Conservation (phyloP, 306 rosid genomes). For the Cucurbita maxima region DNA sequence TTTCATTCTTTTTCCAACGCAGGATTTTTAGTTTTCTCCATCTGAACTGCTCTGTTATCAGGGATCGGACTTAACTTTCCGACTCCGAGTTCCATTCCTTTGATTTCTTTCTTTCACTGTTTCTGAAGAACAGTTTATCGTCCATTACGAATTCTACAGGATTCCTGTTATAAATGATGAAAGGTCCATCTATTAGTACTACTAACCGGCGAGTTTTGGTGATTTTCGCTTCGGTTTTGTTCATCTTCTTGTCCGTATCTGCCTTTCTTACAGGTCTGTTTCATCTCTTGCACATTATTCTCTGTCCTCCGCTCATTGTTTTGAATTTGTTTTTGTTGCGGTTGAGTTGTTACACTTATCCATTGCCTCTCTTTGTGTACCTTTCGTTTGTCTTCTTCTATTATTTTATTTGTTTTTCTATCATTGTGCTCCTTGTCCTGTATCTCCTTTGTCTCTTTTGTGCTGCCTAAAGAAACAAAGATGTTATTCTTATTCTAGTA, state of each 20-base stretch:
- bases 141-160: background rate
- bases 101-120: background rate
- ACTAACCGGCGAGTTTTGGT: background rate
- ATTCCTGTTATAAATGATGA: background rate
- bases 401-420: background rate
- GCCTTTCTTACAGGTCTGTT: conserved; percentile 1
- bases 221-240: background rate
- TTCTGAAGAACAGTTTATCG: background rate
- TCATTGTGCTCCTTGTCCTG: background rate
- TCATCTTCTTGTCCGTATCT: background rate
- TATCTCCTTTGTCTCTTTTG: background rate
- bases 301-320: background rate
- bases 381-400: conserved; percentile 6
- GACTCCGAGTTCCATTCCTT: background rate
- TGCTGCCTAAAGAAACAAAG: background rate
- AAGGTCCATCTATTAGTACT: background rate
- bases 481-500: background rate
- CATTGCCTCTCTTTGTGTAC: background rate
- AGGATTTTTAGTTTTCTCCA: background rate
- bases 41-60: background rate
- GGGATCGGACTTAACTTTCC: background rate
- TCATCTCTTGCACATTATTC: background rate
- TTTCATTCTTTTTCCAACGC: conserved; percentile 10
- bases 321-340: background rate
- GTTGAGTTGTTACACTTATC: background rate